Evolutionary conservation across 139 green algal species (phyloP), one percentile per base, ranked within the genome.

Genomic region (Haematococcus sp.): DNA sequence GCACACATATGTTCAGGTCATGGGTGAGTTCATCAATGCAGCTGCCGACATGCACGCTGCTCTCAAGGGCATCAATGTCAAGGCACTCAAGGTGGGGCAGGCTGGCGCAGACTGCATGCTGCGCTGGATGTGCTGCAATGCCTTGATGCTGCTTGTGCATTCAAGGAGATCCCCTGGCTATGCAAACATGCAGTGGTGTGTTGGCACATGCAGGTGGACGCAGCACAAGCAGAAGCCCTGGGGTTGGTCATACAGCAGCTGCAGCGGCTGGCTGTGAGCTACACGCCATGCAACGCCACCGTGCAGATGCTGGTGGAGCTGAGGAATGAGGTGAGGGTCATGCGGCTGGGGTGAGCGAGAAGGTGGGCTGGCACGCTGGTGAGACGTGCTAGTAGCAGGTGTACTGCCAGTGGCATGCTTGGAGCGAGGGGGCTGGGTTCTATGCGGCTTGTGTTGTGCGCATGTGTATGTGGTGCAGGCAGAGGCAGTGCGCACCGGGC

Each of bases 241-340:
- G 40, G 7, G 7, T 11, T 49, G 40, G 40, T 49, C 40, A 49
- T 49, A 34, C 54, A 4, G 60, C 65, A 22, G 64, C 71, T 51
- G 52, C 35, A 22, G 11, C 17, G 0, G 54, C 64, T 32, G 55
- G 71, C 28, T 34, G 55, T 23, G 51, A 64, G 19, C 32, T 79
- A 43, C 31, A 68, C 17, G 70, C 56, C 2, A 2, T 44, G 15
- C 35, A 70, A 22, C 28, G 59, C 13, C 31, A 33, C 43, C 20
- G 9, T 1, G 15, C n/a, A 44, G 61, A 49, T 52, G 32, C 61
- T 68, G 61, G 61, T 51, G 32, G 61, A 68, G 61, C 61, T 68
- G 61, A 49, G 61, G 61, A 68, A 68, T 31, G 61, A 68, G 61
- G 61, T 68, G 61, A 7, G 58, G 40, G 40, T 7, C 40, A 11